Evolutionary conservation across 257 asterid genomes (phyloP).

Genomic region (Henckelia pumila): DNA sequence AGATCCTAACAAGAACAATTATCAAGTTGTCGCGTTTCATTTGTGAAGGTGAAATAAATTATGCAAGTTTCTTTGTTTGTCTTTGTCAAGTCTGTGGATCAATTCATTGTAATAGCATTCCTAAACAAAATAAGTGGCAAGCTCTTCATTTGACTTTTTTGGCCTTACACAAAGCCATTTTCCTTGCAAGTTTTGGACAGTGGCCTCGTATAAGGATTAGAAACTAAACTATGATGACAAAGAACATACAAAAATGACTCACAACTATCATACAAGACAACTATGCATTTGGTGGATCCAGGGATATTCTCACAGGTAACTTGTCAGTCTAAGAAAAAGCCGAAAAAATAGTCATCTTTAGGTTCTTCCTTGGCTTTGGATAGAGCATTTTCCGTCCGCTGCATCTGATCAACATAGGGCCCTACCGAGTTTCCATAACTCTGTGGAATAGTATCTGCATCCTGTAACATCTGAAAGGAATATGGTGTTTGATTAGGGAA

Average conservation of each 20-base stretch:
- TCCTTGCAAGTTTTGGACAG: too few species aligned
- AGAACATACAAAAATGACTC: background rate
- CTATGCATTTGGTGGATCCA: conserved; percentile 5
- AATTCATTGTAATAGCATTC: background rate
- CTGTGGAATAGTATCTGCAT: conserved; percentile 22
- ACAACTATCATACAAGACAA: background rate
- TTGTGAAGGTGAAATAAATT: conserved; percentile 23
- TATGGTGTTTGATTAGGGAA: conserved; percentile 35
- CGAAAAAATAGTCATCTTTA: conserved; percentile 35
- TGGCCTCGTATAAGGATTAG: background rate
- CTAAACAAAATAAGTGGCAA: conserved; percentile 3
- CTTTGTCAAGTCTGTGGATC: background rate
- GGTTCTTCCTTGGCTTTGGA: conserved; percentile 36
- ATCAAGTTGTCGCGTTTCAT: conserved; percentile 13
- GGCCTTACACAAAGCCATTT: background rate
- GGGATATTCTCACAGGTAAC: conserved; percentile 6
- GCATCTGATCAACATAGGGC: conserved; percentile 44
- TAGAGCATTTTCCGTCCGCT: conserved; percentile 32
- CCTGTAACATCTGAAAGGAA: conserved; percentile 40
- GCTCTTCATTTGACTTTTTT: background rate
- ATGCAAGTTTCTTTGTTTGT: background rate
- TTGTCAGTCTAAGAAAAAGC: conserved; percentile 34
- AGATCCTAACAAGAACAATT: background rate
- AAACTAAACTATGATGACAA: background rate
- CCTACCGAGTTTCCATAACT: conserved; percentile 25